phyloP scores from a whole-genome alignment of 345 rosid species.

The Isatis tinctoria region DNA sequence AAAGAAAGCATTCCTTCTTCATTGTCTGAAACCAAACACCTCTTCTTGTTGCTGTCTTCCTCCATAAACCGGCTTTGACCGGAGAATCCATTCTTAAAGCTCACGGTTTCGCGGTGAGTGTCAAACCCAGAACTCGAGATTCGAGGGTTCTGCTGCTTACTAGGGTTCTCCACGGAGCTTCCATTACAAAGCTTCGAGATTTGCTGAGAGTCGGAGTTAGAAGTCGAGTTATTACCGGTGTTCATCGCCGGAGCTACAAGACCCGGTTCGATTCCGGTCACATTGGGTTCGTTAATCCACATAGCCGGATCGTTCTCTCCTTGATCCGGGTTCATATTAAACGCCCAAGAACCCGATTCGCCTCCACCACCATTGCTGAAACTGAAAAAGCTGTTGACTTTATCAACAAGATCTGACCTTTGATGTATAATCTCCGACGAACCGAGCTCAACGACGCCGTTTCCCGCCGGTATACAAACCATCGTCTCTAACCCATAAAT shows the following conservation, averaged over 20 bases:
- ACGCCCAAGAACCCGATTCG: conserved; percentile 51
- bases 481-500: conserved; percentile 71
- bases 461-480: conserved; percentile 70
- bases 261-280: conserved; percentile 32
- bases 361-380: conserved; percentile 37
- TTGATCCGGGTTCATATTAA: conserved; percentile 46
- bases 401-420: conserved; percentile 69
- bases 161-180: conserved; percentile 31
- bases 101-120: not conserved
- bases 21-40: conserved; percentile 52
- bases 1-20: conserved; percentile 87
- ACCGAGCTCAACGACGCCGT: conserved; percentile 90
- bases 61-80: conserved; percentile 19
- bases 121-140: conserved; percentile 18
- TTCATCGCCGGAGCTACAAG: not conserved
- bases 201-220: conserved; percentile 26
- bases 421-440: conserved; percentile 67
- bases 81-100: not conserved
- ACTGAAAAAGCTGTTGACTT: conserved; percentile 63
- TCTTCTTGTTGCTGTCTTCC: conserved; percentile 50
- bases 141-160: conserved; percentile 16
- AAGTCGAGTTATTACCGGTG: conserved; percentile 20
- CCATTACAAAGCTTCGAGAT: conserved; percentile 40
- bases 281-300: conserved; percentile 65
- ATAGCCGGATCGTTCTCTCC: conserved; percentile 74